These are phyloP conservation scores for Fusarium brevicatenulatum DNA, from an alignment of 2,329 filamentous ascomycete species.

Conservation along the genomic window DNA sequence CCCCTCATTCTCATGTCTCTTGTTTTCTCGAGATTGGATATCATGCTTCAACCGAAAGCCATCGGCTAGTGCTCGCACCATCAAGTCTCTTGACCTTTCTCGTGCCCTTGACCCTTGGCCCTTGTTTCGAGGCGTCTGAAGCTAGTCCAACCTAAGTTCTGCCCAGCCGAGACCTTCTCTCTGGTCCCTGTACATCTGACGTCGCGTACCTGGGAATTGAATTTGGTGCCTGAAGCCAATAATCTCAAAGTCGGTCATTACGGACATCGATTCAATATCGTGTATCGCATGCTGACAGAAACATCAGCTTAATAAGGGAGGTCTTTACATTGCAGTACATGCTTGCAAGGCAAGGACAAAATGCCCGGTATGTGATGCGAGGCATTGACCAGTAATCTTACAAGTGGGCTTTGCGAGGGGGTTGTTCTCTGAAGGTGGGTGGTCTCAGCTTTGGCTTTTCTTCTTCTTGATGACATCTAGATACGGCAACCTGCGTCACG, in stretches of 20 bases:
- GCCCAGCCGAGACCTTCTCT: slow-evolving; percentile 17
- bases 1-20: not conserved
- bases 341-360: not conserved
- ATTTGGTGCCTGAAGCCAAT: slow-evolving; percentile 17
- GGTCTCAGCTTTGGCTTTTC: slow-evolving; percentile 38
- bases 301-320: slow-evolving; percentile 5
- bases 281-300: slow-evolving; percentile 6
- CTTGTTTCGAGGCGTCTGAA: slow-evolving; percentile 28
- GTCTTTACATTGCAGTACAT: not conserved
- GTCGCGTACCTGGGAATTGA: slow-evolving; percentile 9
- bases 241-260: not conserved
- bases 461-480: slow-evolving; percentile 6
- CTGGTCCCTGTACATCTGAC: slow-evolving; percentile 6
- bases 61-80: slow-evolving; percentile 31
- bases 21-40: slow-evolving; percentile 30
- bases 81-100: slow-evolving; percentile 12
- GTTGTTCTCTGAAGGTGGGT: slow-evolving; percentile 14
- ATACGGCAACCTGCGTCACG: slow-evolving; percentile 12
- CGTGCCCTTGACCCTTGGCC: slow-evolving; percentile 7
- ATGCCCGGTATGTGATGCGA: slow-evolving; percentile 16
- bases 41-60: slow-evolving; percentile 30
- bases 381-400: slow-evolving; percentile 46
- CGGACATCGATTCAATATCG: slow-evolving; percentile 3
- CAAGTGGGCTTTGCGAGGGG: slow-evolving; percentile 33
- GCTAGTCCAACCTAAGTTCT: slow-evolving; percentile 24